Conservation (phyloP, 139 green algal genomes). For the Coccomyxa sp. region DNA sequence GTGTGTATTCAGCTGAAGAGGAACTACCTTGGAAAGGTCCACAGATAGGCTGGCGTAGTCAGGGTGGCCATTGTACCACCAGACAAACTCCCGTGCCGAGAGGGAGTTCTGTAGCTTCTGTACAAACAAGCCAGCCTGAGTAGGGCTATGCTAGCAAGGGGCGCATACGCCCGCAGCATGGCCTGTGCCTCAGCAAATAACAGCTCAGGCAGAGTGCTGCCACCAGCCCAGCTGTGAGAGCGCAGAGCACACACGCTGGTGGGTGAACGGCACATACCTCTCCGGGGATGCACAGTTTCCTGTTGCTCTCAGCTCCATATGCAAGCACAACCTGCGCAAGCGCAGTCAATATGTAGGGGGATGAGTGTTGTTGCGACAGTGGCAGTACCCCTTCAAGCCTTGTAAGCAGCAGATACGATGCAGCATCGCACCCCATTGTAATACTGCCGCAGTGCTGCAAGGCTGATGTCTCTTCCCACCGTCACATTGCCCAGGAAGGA, state of each 20-base stretch:
- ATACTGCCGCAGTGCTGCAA: slow-evolving; percentile 61
- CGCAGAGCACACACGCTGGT: too few species aligned
- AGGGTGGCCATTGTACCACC: slow-evolving; percentile 98
- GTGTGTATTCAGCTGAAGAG: not conserved
- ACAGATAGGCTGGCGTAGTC: slow-evolving; percentile 55
- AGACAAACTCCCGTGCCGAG: slow-evolving; percentile 91
- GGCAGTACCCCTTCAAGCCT: not conserved
- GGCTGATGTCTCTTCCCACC: slow-evolving; percentile 55
- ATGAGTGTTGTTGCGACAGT: too few species aligned
- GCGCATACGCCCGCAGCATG: not conserved
- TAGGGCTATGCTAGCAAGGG: too few species aligned
- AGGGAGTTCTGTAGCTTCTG: slow-evolving; percentile 63
- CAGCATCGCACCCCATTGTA: slow-evolving; percentile 70
- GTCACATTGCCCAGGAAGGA: slow-evolving; percentile 84
- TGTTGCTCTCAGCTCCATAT: slow-evolving; percentile 87
- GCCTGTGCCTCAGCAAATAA: not conserved
- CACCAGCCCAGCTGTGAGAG: not conserved
- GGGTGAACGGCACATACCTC: slow-evolving; percentile 52
- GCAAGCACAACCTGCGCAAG: slow-evolving; percentile 73
- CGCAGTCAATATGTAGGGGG: too few species aligned
- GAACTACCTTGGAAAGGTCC: slow-evolving; percentile 48
- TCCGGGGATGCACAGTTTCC: slow-evolving; percentile 68
- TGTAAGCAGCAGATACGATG: not conserved
- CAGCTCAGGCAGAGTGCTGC: too few species aligned
- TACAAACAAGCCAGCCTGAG: too few species aligned